Conservation (phyloP, 169 alveolate species). For the Plasmodium berghei region DNA sequence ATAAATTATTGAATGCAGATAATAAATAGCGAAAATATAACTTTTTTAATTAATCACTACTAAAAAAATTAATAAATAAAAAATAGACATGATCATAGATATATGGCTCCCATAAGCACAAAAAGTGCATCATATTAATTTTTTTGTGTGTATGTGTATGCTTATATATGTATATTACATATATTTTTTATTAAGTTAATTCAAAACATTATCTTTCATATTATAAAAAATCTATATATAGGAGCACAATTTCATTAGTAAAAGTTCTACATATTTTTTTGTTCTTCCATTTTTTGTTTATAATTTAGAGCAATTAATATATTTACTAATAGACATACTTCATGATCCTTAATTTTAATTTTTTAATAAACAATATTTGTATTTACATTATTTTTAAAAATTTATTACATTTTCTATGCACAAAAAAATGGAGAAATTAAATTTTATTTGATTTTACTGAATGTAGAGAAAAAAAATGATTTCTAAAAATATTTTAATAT, state of each 20-base stretch:
- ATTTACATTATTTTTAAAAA: conserved; percentile 1
- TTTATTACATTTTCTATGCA: conserved; percentile 15
- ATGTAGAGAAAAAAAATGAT: conserved; percentile 10
- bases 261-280: too few species aligned
- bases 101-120: too few species aligned
- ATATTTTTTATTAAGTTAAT: too few species aligned
- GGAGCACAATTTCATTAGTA: too few species aligned
- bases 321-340: not conserved
- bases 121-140: too few species aligned
- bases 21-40: too few species aligned
- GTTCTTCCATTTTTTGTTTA: too few species aligned
- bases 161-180: too few species aligned
- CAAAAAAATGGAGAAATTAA: not conserved
- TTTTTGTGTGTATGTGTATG: too few species aligned
- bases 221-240: too few species aligned
- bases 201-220: too few species aligned
- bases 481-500: conserved; percentile 9
- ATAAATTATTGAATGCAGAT: not conserved
- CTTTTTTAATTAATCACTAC: not conserved
- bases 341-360: conserved; percentile 16
- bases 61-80: not conserved
- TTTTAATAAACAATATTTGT: not conserved
- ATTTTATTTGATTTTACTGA: not conserved
- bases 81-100: not conserved
- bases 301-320: not conserved